Base-by-base conservation (phyloP, 2,329 filamentous ascomycete species). In the Teratosphaeria destructans region DNA sequence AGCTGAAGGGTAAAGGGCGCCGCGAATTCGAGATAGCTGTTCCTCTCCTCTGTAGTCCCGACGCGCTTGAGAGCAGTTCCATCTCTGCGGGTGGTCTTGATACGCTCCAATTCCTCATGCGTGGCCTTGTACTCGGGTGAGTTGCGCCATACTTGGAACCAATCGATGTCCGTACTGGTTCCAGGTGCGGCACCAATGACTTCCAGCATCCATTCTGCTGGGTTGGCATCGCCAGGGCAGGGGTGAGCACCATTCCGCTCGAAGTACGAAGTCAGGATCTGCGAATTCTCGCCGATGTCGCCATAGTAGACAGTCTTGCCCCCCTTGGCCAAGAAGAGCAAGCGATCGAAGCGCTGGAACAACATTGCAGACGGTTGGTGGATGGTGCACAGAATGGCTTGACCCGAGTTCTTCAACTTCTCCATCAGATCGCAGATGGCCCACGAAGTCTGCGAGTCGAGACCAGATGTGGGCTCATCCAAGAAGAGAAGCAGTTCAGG, bases 321-420 rank as follows among this genome's bases (percentile, higher is more conserved):
- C 59, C 89, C 89, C 69, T 83, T 86, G 37, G 86, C 85, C 16
- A 94, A 77, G 77, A 94, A 90, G 35, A 93, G 79, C 7, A 94
- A 82, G 60, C 88, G 83, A 69, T 94, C 89, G 71, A 94, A 96
- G 60, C 90, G 87, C 72, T 96, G 89, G 79, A 96, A 96, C 57
- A 96, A 81, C 82, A 95, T 91, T 37, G 92, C 91, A 14, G 90
- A 95, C n/a, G 93, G 93, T 74, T 97, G 93, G 73, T 97, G 93
- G 62, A 96, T 96, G 0, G 93, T 96, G 77, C 91, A 96, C n/a
- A 96, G 85, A 74, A 96, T 90, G 57, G 93, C 92, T 72, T 95
- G 90, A 16, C 93, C 92, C 63, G 85, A 88, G 73, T 93, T 88
- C 67, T 90, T 90, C 37, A 96, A 81, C 75, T 95, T 96, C 74